Base-by-base conservation (phyloP, 1,284 basidiomycete species). In the Tranzscheliella williamsii region DNA sequence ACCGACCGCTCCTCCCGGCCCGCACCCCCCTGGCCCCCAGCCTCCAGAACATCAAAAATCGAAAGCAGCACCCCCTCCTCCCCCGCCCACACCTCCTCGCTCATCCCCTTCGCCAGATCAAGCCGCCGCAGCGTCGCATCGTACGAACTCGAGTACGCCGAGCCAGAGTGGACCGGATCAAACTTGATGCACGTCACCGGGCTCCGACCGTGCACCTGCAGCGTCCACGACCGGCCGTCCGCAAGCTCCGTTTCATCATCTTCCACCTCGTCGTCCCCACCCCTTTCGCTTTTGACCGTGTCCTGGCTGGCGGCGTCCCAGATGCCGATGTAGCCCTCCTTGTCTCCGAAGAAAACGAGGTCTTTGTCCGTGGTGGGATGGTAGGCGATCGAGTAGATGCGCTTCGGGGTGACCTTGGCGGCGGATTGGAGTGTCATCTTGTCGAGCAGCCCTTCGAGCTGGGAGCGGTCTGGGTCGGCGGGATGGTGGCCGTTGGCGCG, bases 291-390 rank as follows among this genome's bases (percentile, higher is more conserved):
- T n/a, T 57, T 64, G n/a, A 55, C 40, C 2, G 41, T n/a, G 20
- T 22, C 13, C 30, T 33, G 26, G 12, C 35, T 38, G 1, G 51
- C 11, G 11, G 73, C 67, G 32, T 75, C 70, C 74, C 74, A 76
- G 0, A 75, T 57, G 7, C 73, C 72, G 22, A 76, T 61, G 4
- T 42, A 41, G 2, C 74, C 74, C 29, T 71, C 70, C 38, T 74
- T 73, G 45, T 76, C 74, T 11, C 73, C 74, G 5, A 68, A 60
- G 37, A 76, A 75, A 13, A 76, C 34, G 4, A 76, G 50, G 42
- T 75, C 67, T 33, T 73, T 69, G 8, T 74, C 70, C 9, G 27
- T 43, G 2, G 61, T 38, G 0, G 74, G 73, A 33, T 76, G 74
- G 36, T 65, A 70, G 0, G 64, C 61, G 56, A 75, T 72, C 15